Percentiles rank a stretch among this genome's conserved stretches.
These are phyloP conservation scores for Alternaria conjuncta DNA, from an alignment of 2,329 filamentous ascomycete genomes.

Conservation along the genomic window DNA sequence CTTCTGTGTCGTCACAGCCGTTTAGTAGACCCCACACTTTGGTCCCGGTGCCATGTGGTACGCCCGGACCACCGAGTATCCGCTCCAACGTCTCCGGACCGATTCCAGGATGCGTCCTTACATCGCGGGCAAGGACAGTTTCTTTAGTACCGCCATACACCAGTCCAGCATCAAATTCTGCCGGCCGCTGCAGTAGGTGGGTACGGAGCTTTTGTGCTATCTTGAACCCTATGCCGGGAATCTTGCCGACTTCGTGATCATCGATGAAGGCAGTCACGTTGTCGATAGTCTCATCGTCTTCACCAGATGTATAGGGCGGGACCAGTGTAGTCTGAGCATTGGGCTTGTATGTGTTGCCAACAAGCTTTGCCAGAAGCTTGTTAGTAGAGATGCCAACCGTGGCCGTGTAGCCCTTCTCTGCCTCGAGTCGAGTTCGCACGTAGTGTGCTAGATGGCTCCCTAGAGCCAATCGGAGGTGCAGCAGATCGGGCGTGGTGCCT, in stretches of 20 bases:
- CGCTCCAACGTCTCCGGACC: slow-evolving; percentile 69
- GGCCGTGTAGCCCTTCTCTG: slow-evolving; percentile 81
- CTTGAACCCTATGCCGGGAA: slow-evolving; percentile 87
- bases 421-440: slow-evolving; percentile 74
- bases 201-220: slow-evolving; percentile 72
- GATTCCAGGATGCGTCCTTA: slow-evolving; percentile 69
- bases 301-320: slow-evolving; percentile 60
- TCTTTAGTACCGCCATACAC: slow-evolving; percentile 60
- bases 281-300: slow-evolving; percentile 25
- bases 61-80: slow-evolving; percentile 72
- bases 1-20: slow-evolving; percentile 77
- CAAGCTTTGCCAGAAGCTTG: slow-evolving; percentile 85
- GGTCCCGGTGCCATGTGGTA: slow-evolving; percentile 72
- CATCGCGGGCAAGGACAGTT: slow-evolving; percentile 67
- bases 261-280: slow-evolving; percentile 76
- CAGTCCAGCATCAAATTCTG: slow-evolving; percentile 53
- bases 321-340: slow-evolving; percentile 84
- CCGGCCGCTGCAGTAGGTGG: slow-evolving; percentile 59
- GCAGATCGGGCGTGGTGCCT: slow-evolving; percentile 42
- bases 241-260: slow-evolving; percentile 73
- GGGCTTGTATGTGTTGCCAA: slow-evolving; percentile 84
- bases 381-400: slow-evolving; percentile 88
- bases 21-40: slow-evolving; percentile 81
- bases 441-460: slow-evolving; percentile 82
- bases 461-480: slow-evolving; percentile 69